Percentiles rank a stretch among this genome's conserved stretches.
Conservation (phyloP, 192 early-diverging fungal species). For the Phycomyces blakesleeanus region DNA sequence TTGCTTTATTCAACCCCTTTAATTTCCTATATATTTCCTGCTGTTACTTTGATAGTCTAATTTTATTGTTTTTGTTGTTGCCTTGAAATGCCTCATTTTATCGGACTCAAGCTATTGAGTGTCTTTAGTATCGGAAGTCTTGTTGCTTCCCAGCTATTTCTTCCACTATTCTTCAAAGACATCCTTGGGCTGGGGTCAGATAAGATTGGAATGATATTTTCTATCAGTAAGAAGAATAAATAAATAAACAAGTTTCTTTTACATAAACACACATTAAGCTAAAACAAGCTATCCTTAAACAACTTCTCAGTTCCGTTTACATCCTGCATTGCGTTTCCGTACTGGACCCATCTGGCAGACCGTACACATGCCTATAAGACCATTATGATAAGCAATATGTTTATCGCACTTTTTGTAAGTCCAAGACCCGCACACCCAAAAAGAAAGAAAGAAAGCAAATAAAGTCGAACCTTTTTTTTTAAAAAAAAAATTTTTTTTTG, state of each 20-base stretch:
- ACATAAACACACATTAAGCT: too few relatives aligned
- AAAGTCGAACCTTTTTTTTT: too few relatives aligned
- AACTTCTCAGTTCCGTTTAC: slow-evolving; percentile 16
- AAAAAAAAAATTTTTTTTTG: too few relatives aligned
- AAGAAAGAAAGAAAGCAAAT: too few relatives aligned
- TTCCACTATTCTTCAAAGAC: slow-evolving; percentile 24
- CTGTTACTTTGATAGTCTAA: too few relatives aligned
- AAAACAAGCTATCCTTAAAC: background rate
- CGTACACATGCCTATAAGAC: slow-evolving; percentile 12
- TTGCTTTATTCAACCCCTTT: too few relatives aligned
- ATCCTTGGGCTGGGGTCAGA: slow-evolving; percentile 16
- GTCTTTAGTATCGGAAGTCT: slow-evolving; percentile 28
- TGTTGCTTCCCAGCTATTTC: slow-evolving; percentile 11
- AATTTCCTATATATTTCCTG: too few relatives aligned
- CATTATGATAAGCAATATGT: slow-evolving; percentile 22
- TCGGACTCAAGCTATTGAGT: slow-evolving; percentile 18
- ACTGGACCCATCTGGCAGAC: slow-evolving; percentile 19
- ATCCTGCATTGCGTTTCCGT: slow-evolving; percentile 23
- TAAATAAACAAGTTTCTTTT: background rate
- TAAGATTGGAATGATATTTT: slow-evolving; percentile 23
- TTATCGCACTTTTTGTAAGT: slow-evolving; percentile 15
- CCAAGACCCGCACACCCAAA: too few relatives aligned
- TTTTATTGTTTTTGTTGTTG: too few relatives aligned
- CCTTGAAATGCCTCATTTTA: slow-evolving; percentile 4
- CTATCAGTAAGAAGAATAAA: slow-evolving; percentile 18